phyloP scores from a whole-genome alignment of 352 stramenopile species.

The Pythium myriotylum region DNA sequence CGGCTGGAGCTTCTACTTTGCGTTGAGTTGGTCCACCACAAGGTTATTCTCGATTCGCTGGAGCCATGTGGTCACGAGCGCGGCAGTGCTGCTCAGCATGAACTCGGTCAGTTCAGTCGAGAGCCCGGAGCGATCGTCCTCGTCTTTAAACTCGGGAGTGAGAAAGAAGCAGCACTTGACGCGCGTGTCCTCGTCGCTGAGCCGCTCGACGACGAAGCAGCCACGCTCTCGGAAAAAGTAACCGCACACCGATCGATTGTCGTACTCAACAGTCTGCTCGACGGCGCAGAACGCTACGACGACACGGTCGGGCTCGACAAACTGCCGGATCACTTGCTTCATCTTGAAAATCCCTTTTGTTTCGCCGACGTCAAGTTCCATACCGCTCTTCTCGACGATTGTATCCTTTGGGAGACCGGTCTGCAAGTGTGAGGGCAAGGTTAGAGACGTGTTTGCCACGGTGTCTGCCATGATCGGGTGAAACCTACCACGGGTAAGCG shows the following conservation, averaged over 20 bases:
- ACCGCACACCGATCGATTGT: conserved; percentile 36
- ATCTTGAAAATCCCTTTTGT: conserved; percentile 43
- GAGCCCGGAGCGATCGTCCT: conserved; percentile 6
- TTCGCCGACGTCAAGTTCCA: conserved; percentile 48
- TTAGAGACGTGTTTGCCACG: too few species aligned
- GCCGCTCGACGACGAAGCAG: conserved; percentile 47
- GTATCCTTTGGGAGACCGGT: conserved; percentile 39
- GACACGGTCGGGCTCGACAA: conserved; percentile 42
- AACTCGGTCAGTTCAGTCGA: conserved; percentile 19
- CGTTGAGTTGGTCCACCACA: conserved; percentile 4
- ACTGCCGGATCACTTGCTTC: conserved; percentile 49
- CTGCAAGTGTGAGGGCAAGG: too few species aligned
- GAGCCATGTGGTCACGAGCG: conserved; percentile 9
- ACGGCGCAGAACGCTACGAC: conserved; percentile 51
- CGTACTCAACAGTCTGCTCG: conserved; percentile 53
- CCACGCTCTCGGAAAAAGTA: conserved; percentile 57
- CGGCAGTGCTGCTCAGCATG: conserved; percentile 17
- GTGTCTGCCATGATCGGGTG: too few species aligned
- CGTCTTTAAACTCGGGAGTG: conserved; percentile 36
- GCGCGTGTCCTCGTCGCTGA: conserved; percentile 31
- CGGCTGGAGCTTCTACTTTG: background rate
- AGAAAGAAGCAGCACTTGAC: conserved; percentile 59
- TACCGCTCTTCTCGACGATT: conserved; percentile 52
- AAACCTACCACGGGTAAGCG: background rate
- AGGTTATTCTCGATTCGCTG: conserved; percentile 24